Base-by-base conservation (phyloP, 2,329 filamentous ascomycete genomes). In the Thielaviopsis cerberus region DNA sequence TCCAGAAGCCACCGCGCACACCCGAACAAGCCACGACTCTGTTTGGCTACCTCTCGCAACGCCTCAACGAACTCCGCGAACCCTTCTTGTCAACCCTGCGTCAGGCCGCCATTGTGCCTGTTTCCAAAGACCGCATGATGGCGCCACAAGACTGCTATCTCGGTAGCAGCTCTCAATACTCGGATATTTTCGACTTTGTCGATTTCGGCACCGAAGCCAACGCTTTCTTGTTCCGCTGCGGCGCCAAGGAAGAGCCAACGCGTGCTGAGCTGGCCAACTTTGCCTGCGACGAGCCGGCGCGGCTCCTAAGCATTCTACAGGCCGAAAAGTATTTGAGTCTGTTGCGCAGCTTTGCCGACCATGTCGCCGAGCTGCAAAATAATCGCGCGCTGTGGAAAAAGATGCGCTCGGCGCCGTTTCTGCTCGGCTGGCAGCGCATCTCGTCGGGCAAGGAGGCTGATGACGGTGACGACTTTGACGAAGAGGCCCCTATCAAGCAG, bases 151-250 rank as follows among this genome's bases (percentile, higher is more conserved):
- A 60, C 22, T 63, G 62, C 62, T 98, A 95, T 67, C 75, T 98
- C 1, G 92, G 92, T 8, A 83, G 63, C 26, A 81, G 77, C 5
- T 68, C 72, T 1, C 76, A 75, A 7, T 98, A 94, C 65, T 85
- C 81, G 11, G 86, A 94, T 30, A 94, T 98, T 30, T 95, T 98
- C 63, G 89, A 97, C 67, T 98, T 96, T 69, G 90, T 97, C 15
- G 87, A 97, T 67, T 98, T 96, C 71, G 89, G 91, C 0, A 73
- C 77, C 34, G 83, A 91, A 66, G 91, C 88, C 1, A 97, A 97
- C 65, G 76, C 85, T 0, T 98, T 98, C 65, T 72, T 98, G 20
- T 80, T 89, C 64, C 86, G 87, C 62, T 88, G 90, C 63, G 92
- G 92, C 10, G 91, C 89, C 2, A 96, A 94, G 69, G 83, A 81